These are phyloP conservation scores for Firmiana major DNA, from an alignment of 345 rosid species.

Conservation along the genomic window DNA sequence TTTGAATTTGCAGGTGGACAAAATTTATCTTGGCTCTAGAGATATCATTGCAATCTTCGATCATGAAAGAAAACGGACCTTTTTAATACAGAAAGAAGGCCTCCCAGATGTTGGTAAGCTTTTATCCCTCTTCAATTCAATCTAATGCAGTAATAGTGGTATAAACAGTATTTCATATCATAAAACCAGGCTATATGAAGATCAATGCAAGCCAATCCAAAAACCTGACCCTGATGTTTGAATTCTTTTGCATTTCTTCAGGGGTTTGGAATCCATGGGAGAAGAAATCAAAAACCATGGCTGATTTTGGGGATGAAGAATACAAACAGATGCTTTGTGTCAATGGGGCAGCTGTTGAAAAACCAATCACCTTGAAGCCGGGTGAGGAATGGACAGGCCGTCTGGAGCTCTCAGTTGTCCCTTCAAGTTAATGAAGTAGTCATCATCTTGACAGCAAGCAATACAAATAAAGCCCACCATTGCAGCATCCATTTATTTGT, in stretches of 20 bases:
- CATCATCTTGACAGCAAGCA: not conserved
- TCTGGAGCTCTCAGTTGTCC: slow-evolving; percentile 58
- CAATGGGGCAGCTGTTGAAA: slow-evolving; percentile 85
- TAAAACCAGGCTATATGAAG: not conserved
- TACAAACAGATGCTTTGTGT: slow-evolving; percentile 88
- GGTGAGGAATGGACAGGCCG: slow-evolving; percentile 98
- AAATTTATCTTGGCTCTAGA: slow-evolving; percentile 67
- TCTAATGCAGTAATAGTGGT: not conserved
- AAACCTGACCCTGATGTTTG: not conserved
- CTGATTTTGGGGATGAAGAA: slow-evolving; percentile 89
- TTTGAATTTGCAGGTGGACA: slow-evolving; percentile 51
- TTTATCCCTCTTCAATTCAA: not conserved
- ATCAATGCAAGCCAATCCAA: not conserved
- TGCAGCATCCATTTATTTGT: not conserved
- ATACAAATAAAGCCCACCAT: not conserved
- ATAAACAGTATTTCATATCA: not conserved
- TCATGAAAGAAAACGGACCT: slow-evolving; percentile 76
- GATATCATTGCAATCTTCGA: slow-evolving; percentile 67
- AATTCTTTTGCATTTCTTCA: slow-evolving; percentile 16
- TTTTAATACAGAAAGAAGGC: slow-evolving; percentile 68
- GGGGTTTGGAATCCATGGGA: slow-evolving; percentile 99
- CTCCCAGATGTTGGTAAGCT: slow-evolving; percentile 81
- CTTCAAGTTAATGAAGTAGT: slow-evolving; percentile 34
- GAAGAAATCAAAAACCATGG: slow-evolving; percentile 69
- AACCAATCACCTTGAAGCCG: slow-evolving; percentile 75